Conservation (phyloP, 768 basidiomycete species). For the Hortiboletus campestris region DNA sequence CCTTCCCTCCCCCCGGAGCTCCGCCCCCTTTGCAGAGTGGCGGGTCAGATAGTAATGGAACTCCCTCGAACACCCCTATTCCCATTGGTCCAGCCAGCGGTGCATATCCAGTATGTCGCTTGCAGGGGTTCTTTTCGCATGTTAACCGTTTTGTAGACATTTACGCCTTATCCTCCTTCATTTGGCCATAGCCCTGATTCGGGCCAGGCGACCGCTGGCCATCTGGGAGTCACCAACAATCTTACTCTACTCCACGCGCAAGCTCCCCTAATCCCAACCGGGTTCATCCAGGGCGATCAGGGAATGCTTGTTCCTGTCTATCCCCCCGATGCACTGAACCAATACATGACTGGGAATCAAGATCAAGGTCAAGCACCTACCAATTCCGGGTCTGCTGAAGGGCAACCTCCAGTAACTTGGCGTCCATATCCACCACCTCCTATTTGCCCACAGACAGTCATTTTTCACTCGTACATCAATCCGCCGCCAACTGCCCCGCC, state of each 20-base stretch:
- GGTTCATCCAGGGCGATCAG: constrained; percentile 71
- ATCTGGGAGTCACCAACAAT: constrained; percentile 16
- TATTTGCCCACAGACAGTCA: constrained; percentile 30
- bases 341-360: constrained; percentile 57
- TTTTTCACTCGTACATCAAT: constrained; percentile 31
- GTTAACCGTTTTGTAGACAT: constrained; percentile 37
- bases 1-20: constrained; percentile 29
- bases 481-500: constrained; percentile 19
- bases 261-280: constrained; percentile 61
- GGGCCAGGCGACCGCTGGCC: constrained; percentile 22
- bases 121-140: background rate
- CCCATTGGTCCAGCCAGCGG: constrained; percentile 38
- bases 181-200: constrained; percentile 31
- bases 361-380: constrained; percentile 18
- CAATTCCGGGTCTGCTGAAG: constrained; percentile 24
- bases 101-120: constrained; percentile 47
- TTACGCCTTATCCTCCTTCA: constrained; percentile 47
- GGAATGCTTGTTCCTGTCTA: constrained; percentile 73
- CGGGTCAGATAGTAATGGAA: constrained; percentile 39
- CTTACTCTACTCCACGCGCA: constrained; percentile 31
- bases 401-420: constrained; percentile 34
- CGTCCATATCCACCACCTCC: constrained; percentile 34
- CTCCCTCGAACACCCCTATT: constrained; percentile 29
- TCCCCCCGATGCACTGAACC: constrained; percentile 64
- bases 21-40: constrained; percentile 31